These are phyloP conservation scores for Helminthosporium solani DNA, from an alignment of 2,329 filamentous ascomycete genomes.

Conservation along the genomic window DNA sequence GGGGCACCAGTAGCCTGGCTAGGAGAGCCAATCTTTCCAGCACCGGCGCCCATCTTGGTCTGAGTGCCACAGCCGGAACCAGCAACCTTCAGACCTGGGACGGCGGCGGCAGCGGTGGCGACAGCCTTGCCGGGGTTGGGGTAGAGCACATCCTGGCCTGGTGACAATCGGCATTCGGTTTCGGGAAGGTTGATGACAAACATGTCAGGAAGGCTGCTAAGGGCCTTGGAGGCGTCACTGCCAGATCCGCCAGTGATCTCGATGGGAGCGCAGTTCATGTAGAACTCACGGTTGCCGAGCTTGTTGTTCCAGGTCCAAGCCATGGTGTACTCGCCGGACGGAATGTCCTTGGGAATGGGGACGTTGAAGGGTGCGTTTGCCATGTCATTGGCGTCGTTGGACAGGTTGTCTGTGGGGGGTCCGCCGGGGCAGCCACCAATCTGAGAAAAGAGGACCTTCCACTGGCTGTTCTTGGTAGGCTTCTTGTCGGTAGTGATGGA, in stretches of 20 bases:
- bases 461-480: constrained; percentile 59
- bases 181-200: constrained; percentile 68
- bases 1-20: constrained; percentile 3
- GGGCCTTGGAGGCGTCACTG: constrained; percentile 31
- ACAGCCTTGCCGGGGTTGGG: constrained; percentile 62
- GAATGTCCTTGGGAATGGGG: constrained; percentile 68
- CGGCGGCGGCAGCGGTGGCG: constrained; percentile 36
- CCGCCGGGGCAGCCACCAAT: constrained; percentile 74
- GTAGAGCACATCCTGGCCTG: constrained; percentile 62
- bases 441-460: constrained; percentile 88
- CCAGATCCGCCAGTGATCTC: constrained; percentile 52
- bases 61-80: constrained; percentile 32
- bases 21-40: constrained; percentile 30
- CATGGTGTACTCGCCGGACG: constrained; percentile 72
- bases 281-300: constrained; percentile 90
- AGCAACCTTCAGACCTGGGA: constrained; percentile 31
- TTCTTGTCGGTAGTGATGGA: constrained; percentile 79
- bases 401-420: constrained; percentile 49
- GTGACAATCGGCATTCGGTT: constrained; percentile 57
- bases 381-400: constrained; percentile 16
- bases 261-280: constrained; percentile 91
- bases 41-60: constrained; percentile 34
- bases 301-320: constrained; percentile 97
- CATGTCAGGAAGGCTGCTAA: constrained; percentile 68
- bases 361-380: constrained; percentile 70